Conservation (phyloP, 1,284 basidiomycete species). For the Trametes versicolor region DNA sequence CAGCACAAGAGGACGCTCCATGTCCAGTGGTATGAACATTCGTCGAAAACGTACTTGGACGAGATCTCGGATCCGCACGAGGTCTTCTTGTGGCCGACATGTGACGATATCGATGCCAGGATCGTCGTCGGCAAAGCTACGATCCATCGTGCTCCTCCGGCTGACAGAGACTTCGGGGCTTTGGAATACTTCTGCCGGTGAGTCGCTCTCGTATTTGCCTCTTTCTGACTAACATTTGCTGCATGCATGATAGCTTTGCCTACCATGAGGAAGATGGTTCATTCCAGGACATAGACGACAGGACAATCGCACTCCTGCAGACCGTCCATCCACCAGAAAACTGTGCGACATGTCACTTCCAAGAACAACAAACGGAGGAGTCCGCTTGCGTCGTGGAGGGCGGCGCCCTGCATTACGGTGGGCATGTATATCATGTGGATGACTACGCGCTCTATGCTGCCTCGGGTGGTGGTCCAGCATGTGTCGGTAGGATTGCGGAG, state of each 20-base stretch:
- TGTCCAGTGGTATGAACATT: conserved; percentile 77
- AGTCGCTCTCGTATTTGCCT: conserved; percentile 21
- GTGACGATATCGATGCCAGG: conserved; percentile 53
- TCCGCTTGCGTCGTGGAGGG: conserved; percentile 37
- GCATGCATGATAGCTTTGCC: conserved; percentile 37
- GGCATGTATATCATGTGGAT: conserved; percentile 57
- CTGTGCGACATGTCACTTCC: conserved; percentile 57
- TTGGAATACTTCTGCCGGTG: conserved; percentile 70
- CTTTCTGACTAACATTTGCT: background rate
- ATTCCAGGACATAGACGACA: conserved; percentile 45
- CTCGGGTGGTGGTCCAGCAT: conserved; percentile 46
- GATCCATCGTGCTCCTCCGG: conserved; percentile 43
- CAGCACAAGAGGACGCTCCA: conserved; percentile 56
- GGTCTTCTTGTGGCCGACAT: conserved; percentile 66
- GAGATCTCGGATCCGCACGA: conserved; percentile 71
- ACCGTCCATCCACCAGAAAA: conserved; percentile 53
- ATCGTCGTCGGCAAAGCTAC: conserved; percentile 56
- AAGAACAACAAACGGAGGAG: conserved; percentile 43
- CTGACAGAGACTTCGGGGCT: conserved; percentile 10
- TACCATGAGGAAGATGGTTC: conserved; percentile 43
- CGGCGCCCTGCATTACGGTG: conserved; percentile 54
- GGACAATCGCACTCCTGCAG: background rate
- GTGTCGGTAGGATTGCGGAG: conserved; percentile 45
- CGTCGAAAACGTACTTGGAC: conserved; percentile 62
- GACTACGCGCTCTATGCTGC: conserved; percentile 64